Conservation (phyloP, 352 stramenopile species). For the Globisporangium middletonii region DNA sequence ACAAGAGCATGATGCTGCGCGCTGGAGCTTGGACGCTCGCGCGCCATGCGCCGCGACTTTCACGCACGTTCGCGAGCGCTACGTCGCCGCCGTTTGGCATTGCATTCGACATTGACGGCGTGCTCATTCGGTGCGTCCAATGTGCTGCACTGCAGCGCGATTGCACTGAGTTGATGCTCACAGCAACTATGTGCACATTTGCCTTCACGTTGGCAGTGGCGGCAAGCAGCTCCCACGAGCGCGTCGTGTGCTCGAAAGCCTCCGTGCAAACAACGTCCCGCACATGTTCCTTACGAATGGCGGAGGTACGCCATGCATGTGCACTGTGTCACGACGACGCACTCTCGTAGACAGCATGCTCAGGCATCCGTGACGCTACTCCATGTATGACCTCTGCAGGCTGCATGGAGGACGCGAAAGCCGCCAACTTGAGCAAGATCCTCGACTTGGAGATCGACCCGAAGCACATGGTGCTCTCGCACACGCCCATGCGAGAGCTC, state of each 20-base stretch:
- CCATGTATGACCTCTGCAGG: constrained; percentile 14
- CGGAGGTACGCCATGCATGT: constrained; percentile 22
- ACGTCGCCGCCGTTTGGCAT: constrained; percentile 55
- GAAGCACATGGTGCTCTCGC: constrained; percentile 79
- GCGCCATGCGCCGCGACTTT: background rate
- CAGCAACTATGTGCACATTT: background rate
- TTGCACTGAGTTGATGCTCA: background rate
- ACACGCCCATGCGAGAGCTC: constrained; percentile 87
- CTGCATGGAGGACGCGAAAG: constrained; percentile 83
- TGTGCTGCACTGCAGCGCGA: background rate
- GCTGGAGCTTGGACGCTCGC: background rate
- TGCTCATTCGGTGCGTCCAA: constrained; percentile 69
- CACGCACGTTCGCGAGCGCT: background rate
- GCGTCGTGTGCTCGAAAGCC: constrained; percentile 53
- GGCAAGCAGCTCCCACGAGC: constrained; percentile 66
- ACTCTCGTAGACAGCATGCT: background rate
- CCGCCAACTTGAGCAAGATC: constrained; percentile 55
- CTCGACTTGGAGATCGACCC: constrained; percentile 61
- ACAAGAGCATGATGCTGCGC: background rate
- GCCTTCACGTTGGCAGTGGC: constrained; percentile 27
- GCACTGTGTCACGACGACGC: background rate
- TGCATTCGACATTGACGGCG: constrained; percentile 90
- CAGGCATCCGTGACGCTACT: background rate
- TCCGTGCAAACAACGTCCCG: constrained; percentile 57
- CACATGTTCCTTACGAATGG: constrained; percentile 91